Evolutionary conservation across 768 basidiomycete genomes (phyloP), one percentile per base, ranked within the genome.

Genomic region (Lactifluus volemus): DNA sequence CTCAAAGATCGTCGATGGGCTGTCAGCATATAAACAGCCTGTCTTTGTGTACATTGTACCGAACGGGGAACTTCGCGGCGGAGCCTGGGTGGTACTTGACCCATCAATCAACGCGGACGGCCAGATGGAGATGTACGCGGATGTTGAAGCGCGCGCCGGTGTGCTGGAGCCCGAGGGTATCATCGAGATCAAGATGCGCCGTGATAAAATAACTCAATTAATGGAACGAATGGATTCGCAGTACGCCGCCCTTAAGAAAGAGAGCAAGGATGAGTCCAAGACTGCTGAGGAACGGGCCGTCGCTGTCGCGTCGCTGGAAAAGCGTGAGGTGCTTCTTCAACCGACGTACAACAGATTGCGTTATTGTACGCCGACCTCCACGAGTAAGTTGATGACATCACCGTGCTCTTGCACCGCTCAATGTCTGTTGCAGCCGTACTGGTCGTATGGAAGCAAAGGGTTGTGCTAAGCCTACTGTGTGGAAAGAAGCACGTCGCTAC

Each of bases 81-180:
- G 97, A 67, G 97, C 97, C 38, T 99, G 96, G 96, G 97, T 98
- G 67, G 97, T 99, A 1, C 83, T 99, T 48, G 97, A 99, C 73
- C 97, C 97, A 32, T 90, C 92, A 17, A 98, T 99, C 79, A 98
- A 98, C 76, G 78, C 86, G 2, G 85, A 91, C 68, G 67, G 66
- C 25, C 92, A 97, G 73, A 97, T 99, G 96, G 89, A 97, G 76
- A 98, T 99, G 96, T 98, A 94, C 69, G 96, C 95, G 29, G 97
- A 98, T 70, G 84, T 89, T 49, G 95, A 97, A 8, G 84, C 97
- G 21, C 88, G 97, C 58, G 97, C 94, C 49, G 97, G 97, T 79
- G 92, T 99, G 34, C 78, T 92, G 49, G 97, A 99, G 72, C 91
- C 97, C 2, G 97, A 98, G 75, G 97, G 97, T 73, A 84, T 98